A percentile compares a stretch with the other conserved stretches of the same genome.
phyloP scores from a whole-genome alignment of 2,329 filamentous ascomycete species.

The Fusarium fracticaudum region DNA sequence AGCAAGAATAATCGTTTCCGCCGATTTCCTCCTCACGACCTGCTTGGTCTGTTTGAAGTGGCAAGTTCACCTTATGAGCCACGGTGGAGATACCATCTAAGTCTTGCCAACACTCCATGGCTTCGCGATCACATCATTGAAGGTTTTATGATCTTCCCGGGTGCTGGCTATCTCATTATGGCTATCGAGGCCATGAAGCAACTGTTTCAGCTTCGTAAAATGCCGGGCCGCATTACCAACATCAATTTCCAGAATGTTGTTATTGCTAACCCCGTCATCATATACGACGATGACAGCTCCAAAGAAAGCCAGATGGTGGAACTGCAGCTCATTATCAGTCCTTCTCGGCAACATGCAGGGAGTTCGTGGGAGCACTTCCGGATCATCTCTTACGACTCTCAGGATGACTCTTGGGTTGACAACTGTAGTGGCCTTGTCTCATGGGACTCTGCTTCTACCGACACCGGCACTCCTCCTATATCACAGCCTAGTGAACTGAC shows the following conservation, averaged over 20 bases:
- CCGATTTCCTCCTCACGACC: background rate
- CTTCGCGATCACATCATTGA: conserved; percentile 20
- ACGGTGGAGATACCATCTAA: conserved; percentile 8
- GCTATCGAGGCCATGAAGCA: conserved; percentile 10
- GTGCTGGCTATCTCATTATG: background rate
- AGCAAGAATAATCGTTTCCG: conserved; percentile 9
- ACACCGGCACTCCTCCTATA: background rate
- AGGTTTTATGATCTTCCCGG: conserved; percentile 11
- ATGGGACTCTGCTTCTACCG: background rate
- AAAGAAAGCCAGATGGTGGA: conserved; percentile 4
- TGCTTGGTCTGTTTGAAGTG: conserved; percentile 4
- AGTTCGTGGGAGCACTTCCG: conserved; percentile 12
- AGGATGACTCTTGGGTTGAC: background rate
- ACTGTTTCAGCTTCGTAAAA: conserved; percentile 12
- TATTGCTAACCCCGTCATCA: conserved; percentile 5
- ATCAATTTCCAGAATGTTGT: conserved; percentile 6
- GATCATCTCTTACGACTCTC: background rate
- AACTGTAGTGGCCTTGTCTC: conserved; percentile 7
- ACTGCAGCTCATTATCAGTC: conserved; percentile 10
- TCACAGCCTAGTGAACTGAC: background rate
- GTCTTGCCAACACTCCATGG: conserved; percentile 7
- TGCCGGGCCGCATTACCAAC: background rate
- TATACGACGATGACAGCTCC: background rate
- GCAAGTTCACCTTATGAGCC: background rate
- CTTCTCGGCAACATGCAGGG: background rate